Evolutionary conservation across 768 basidiomycete genomes (phyloP).

Genomic region (Mycena haematopus): DNA sequence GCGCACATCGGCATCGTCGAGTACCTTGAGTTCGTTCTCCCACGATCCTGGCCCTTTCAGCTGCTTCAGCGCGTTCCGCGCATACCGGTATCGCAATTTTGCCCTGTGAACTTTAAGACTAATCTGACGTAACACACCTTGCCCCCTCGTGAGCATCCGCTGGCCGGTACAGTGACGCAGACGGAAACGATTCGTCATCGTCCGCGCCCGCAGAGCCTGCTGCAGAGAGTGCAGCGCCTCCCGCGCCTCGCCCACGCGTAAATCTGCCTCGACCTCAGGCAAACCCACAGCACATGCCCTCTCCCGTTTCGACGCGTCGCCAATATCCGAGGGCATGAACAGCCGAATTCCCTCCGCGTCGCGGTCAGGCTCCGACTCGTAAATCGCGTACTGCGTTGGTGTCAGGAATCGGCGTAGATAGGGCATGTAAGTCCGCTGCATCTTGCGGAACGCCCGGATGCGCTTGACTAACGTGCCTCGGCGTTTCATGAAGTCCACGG

Average conservation of each 20-base stretch:
- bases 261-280: neutral
- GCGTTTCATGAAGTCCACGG: slow-evolving; percentile 2
- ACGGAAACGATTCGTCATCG: neutral
- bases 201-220: neutral
- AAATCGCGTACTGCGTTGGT: neutral
- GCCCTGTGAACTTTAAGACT: slow-evolving; percentile 7
- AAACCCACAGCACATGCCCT: neutral
- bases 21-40: too few relatives aligned
- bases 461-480: neutral
- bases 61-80: too few relatives aligned
- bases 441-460: neutral
- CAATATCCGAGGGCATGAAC: slow-evolving; percentile 3
- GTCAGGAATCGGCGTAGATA: neutral
- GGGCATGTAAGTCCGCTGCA: slow-evolving; percentile 7
- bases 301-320: neutral
- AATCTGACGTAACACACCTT: slow-evolving; percentile 6
- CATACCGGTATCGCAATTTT: slow-evolving; percentile 7
- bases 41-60: too few relatives aligned
- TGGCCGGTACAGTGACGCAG: neutral
- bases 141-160: slow-evolving; percentile 7
- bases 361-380: neutral
- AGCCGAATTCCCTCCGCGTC: neutral
- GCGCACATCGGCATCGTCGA: too few relatives aligned
- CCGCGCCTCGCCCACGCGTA: neutral
- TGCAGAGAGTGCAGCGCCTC: neutral